Evolutionary conservation across 495 filamentous ascomycete species (phyloP).

Genomic region (Tuber magnatum): DNA sequence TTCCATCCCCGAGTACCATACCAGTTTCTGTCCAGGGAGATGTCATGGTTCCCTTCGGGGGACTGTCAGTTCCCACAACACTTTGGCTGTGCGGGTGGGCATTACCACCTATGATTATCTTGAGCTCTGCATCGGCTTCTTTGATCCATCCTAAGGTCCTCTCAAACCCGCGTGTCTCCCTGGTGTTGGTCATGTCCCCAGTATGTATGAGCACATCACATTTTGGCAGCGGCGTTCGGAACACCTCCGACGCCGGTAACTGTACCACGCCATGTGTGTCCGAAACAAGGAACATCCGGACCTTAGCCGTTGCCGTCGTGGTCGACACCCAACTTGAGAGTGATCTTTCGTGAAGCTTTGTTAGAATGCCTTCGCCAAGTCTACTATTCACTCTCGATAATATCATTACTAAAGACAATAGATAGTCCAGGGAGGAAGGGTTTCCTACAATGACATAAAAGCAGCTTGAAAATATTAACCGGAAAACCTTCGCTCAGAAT

Average conservation of each 20-base stretch:
- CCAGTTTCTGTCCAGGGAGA: slow-evolving; percentile 15
- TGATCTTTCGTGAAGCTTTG: neutral
- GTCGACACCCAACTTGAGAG: neutral
- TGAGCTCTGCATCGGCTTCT: slow-evolving; percentile 11
- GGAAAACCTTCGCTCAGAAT: neutral
- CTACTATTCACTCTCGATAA: neutral
- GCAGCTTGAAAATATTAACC: neutral
- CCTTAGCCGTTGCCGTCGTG: slow-evolving; percentile 1
- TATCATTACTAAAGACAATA: neutral
- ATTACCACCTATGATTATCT: slow-evolving; percentile 25
- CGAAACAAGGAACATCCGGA: slow-evolving; percentile 20
- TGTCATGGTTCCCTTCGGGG: slow-evolving; percentile 20
- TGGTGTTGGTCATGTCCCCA: slow-evolving; percentile 17
- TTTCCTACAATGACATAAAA: neutral
- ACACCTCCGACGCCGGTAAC: slow-evolving; percentile 4
- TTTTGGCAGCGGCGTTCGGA: slow-evolving; percentile 17
- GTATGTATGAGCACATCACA: slow-evolving; percentile 23
- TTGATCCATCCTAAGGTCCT: slow-evolving; percentile 16
- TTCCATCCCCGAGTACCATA: too few relatives aligned
- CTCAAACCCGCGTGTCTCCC: slow-evolving; percentile 6
- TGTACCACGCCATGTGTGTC: slow-evolving; percentile 15
- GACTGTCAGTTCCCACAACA: neutral
- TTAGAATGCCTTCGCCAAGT: neutral
- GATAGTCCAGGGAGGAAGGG: neutral
- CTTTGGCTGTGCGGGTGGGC: neutral